A percentile compares a stretch with the other conserved stretches of the same genome.
These are phyloP conservation scores for Salix koriyanagi DNA, from an alignment of 345 rosid genomes.

Conservation along the genomic window DNA sequence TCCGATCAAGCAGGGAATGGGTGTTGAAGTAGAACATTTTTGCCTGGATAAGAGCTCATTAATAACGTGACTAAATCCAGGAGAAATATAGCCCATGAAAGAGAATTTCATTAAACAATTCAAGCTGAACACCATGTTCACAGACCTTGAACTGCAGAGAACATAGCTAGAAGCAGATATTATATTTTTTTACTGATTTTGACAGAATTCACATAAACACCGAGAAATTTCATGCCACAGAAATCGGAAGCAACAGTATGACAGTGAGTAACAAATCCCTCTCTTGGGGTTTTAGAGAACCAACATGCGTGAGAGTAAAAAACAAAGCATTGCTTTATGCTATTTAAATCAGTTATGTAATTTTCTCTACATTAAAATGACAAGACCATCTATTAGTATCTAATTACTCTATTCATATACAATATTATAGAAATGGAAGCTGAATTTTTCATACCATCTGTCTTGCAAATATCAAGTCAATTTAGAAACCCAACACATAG, in stretches of 20 bases:
- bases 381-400: neutral
- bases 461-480: too few relatives aligned
- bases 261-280: too few relatives aligned
- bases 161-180: neutral
- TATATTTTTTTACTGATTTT: too few relatives aligned
- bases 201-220: too few relatives aligned
- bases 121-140: neutral
- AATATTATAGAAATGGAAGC: neutral
- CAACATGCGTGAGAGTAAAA: neutral
- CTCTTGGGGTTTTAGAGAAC: too few relatives aligned
- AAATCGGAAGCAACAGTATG: too few relatives aligned
- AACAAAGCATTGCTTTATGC: neutral
- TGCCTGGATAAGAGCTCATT: conserved; percentile 46
- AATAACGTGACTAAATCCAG: conserved; percentile 9
- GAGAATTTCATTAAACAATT: neutral
- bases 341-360: neutral
- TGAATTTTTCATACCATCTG: neutral
- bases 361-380: neutral
- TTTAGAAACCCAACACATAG: neutral
- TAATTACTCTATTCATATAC: neutral
- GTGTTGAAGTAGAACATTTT: conserved; percentile 85
- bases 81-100: neutral
- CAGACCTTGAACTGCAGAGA: neutral
- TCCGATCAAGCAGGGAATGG: conserved; percentile 69
- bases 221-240: too few relatives aligned